A percentile compares a stretch with the other conserved stretches of the same genome.
phyloP scores from a whole-genome alignment of 129 eudicot species.

The Flaveria ramosissima region DNA sequence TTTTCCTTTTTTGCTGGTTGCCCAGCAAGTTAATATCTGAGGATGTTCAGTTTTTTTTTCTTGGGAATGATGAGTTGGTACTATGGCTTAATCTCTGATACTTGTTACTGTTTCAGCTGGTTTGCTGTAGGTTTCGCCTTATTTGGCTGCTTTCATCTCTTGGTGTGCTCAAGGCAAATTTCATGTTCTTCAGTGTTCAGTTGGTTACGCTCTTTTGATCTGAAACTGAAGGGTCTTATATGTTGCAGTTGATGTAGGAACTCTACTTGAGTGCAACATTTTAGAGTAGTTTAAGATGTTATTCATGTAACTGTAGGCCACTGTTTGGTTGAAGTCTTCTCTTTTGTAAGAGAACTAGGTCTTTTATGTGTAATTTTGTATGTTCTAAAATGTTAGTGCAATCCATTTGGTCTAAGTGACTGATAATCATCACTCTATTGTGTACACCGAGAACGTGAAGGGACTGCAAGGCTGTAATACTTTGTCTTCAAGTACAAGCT shows the following conservation, averaged over 20 bases:
- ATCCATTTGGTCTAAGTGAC: constrained; percentile 4
- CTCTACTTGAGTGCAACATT: constrained; percentile 1
- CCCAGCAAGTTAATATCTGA: background rate
- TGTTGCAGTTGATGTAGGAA: constrained; percentile 2
- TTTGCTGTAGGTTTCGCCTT: constrained; percentile 17
- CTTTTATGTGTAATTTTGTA: background rate
- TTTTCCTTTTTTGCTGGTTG: background rate
- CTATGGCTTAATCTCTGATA: constrained; percentile 11
- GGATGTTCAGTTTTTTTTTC: background rate
- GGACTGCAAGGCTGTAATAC: background rate
- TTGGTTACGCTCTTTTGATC: constrained; percentile 9
- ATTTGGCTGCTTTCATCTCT: constrained; percentile 6
- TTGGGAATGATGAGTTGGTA: background rate
- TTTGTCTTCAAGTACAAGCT: constrained; percentile 3
- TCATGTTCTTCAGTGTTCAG: constrained; percentile 10
- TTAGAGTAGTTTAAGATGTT: constrained; percentile 13
- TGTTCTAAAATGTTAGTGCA: background rate
- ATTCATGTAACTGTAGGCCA: constrained; percentile 11
- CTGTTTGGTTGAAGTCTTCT: constrained; percentile 5
- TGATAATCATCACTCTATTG: background rate
- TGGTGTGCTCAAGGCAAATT: background rate
- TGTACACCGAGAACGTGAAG: background rate
- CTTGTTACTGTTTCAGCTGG: constrained; percentile 25
- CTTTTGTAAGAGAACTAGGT: constrained; percentile 11
- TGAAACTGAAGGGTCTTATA: constrained; percentile 14